Evolutionary conservation across 805 yeast species (phyloP), one percentile per base, ranked within the genome.

Genomic region (Hanseniaspora guilliermondii): DNA sequence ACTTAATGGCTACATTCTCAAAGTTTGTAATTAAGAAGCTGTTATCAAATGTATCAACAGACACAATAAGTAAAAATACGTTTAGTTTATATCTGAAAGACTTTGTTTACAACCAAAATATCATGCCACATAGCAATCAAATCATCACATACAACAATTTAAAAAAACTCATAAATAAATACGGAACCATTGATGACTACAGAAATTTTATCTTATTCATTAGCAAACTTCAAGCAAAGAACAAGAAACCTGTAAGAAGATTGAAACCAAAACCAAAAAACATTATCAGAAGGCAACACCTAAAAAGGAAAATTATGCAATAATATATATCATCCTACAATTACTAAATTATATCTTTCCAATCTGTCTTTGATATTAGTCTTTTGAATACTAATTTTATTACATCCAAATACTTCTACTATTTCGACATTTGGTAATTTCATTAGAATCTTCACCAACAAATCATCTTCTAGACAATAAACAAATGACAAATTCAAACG

Each of bases 331-430:
- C 36, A 58, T 65, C 78, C 55, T 76, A 70, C 60, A 74, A 73
- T 64, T 81, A 87, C 61, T 82, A 79, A 64, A 84, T 88, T 57
- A 91, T 73, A 6, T 95, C 95, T 55, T 85, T 79, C 6, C 86
- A 70, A 54, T 77, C 75, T 38, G 86, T 64, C 14, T 80, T 83
- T 5, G 70, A 69, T 53, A 83, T 70, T 1, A 76, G 65, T 3
- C 65, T 67, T 0, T 85, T 72, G 71, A 8, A 73, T 68, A 1
- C 88, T 78, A 56, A 87, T 78, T 60, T 79, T 70, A 63, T 84
- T 85, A 62, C 83, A 73, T 1, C 96, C 96, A 65, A 82, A 87
- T 16, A 87, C 89, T 61, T 87, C 94, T 54, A 91, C 64, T 16
- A 85, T 73, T 46, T 75, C 73, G 55, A 91, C 67, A 47, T 77